Conservation (phyloP, 768 basidiomycete genomes). For the Termitomyces sp. region DNA sequence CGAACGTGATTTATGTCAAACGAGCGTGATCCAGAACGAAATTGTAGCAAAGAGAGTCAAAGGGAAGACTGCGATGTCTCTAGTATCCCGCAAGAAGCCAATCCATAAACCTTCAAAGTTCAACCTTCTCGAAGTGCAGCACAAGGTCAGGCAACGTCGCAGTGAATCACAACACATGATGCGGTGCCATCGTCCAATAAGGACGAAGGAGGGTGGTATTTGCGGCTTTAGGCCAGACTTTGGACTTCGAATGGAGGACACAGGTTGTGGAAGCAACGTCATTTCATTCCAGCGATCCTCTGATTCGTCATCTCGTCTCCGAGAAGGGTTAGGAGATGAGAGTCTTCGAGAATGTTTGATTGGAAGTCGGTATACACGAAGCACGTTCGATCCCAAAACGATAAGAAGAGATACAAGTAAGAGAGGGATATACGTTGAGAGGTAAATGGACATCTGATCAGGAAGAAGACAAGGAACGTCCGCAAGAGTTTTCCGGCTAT, state of each 20-base stretch:
- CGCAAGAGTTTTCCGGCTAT: conserved; percentile 27
- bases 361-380: conserved; percentile 10
- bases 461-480: conserved; percentile 77
- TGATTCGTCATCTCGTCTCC: not conserved
- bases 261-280: conserved; percentile 14
- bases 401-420: conserved; percentile 50
- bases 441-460: conserved; percentile 76
- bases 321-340: conserved; percentile 2
- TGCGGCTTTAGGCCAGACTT: not conserved
- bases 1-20: not conserved
- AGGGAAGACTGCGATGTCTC: conserved; percentile 38
- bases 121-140: not conserved
- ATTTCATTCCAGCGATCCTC: not conserved
- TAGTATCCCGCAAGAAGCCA: conserved; percentile 31
- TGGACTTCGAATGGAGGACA: conserved; percentile 7
- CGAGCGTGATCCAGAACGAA: conserved; percentile 27
- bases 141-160: not conserved
- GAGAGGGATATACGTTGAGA: conserved; percentile 65
- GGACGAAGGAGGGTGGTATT: not conserved
- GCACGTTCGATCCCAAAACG: conserved; percentile 26
- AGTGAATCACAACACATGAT: not conserved
- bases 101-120: conserved; percentile 15
- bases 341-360: conserved; percentile 4
- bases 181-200: conserved; percentile 5
- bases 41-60: conserved; percentile 32